phyloP scores from a whole-genome alignment of 345 rosid species.

The Aethionema arabicum region DNA sequence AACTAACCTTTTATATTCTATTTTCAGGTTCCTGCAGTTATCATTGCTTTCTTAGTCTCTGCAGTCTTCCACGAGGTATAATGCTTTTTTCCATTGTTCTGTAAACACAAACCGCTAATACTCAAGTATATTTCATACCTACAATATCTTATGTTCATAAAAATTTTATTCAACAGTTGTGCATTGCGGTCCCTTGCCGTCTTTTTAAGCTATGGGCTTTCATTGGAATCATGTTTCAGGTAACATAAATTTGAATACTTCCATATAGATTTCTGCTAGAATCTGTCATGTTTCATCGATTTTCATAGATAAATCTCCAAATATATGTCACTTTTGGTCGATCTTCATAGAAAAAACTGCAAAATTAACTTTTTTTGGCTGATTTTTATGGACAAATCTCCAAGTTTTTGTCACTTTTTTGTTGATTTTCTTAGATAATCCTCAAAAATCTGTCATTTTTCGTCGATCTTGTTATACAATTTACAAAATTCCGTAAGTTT shows the following conservation, averaged over 20 bases:
- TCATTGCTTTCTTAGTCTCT: conserved; percentile 79
- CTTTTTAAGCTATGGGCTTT: conserved; percentile 94
- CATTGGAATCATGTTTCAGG: conserved; percentile 97
- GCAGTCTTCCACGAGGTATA: conserved; percentile 95
- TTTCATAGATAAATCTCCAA: neutral
- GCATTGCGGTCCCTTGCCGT: conserved; percentile 96
- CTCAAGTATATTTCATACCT: neutral
- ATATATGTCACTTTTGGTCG: neutral
- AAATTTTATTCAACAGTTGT: conserved; percentile 58
- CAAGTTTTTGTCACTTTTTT: too few relatives aligned
- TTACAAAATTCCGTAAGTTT: too few relatives aligned
- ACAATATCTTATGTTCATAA: neutral
- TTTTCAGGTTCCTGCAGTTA: conserved; percentile 64
- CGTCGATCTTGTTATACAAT: too few relatives aligned
- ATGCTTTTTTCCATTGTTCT: conserved; percentile 7
- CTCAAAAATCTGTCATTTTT: neutral
- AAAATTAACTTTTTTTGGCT: too few relatives aligned
- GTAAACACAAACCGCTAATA: conserved; percentile 6
- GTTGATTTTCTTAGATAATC: neutral
- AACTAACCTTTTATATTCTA: conserved; percentile 32
- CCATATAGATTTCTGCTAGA: neutral
- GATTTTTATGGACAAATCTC: too few relatives aligned
- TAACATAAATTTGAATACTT: conserved; percentile 20
- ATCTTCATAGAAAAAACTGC: too few relatives aligned
- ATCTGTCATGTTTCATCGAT: neutral